phyloP scores from a whole-genome alignment of 257 asterid genomes.

The Solanum paucissectum region DNA sequence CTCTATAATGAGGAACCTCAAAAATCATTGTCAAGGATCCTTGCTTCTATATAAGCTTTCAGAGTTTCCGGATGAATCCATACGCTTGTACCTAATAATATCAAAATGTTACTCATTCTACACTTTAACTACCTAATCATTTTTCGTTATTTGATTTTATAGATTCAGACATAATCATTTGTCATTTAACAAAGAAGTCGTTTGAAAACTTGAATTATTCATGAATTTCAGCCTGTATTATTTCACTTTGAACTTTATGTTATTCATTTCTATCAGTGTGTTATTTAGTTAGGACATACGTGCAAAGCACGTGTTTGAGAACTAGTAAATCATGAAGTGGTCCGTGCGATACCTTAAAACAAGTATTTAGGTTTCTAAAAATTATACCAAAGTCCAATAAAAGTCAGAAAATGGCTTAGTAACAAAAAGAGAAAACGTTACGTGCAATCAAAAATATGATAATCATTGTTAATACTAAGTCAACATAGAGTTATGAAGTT shows the following conservation, averaged over 20 bases:
- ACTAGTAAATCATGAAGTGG: background rate
- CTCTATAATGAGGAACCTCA: background rate
- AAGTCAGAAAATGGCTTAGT: background rate
- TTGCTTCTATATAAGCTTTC: background rate
- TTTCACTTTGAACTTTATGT: background rate
- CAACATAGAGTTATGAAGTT: constrained; percentile 1
- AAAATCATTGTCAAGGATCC: background rate
- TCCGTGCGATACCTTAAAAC: background rate
- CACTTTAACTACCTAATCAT: background rate
- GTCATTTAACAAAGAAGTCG: no score
- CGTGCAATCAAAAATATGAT: background rate
- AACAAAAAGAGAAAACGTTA: background rate
- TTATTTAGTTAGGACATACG: no score
- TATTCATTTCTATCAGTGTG: background rate
- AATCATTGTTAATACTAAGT: background rate
- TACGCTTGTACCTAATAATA: background rate
- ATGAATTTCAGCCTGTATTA: background rate
- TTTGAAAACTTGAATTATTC: background rate
- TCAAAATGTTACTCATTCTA: background rate
- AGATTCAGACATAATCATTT: background rate
- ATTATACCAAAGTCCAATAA: background rate
- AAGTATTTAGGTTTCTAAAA: background rate
- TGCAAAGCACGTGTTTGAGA: no score
- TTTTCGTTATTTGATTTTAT: background rate
- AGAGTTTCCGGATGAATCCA: background rate